A percentile compares a stretch with the other conserved stretches of the same genome.
phyloP scores from a whole-genome alignment of 768 basidiomycete genomes.

The Phanerochaete sordida region DNA sequence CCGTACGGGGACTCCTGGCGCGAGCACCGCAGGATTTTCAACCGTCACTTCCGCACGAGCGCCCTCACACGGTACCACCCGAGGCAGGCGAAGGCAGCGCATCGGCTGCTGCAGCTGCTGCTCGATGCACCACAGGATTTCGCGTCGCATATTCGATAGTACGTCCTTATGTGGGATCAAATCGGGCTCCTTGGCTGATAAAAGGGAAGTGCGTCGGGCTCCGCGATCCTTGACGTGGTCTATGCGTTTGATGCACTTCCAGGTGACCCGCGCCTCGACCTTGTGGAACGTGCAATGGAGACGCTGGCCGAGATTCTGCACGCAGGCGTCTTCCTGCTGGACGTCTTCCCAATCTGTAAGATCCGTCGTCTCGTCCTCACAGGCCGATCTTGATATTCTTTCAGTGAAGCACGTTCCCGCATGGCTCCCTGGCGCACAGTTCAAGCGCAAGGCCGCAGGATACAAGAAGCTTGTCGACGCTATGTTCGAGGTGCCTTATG shows the following conservation, averaged over 20 bases:
- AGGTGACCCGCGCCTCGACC: background rate
- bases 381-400: background rate
- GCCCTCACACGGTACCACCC: background rate
- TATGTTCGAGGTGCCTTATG: slow-evolving; percentile 11
- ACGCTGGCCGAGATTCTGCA: background rate
- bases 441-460: slow-evolving; percentile 11
- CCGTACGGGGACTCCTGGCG: slow-evolving; percentile 12
- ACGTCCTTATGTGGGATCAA: background rate
- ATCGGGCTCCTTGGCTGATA: background rate
- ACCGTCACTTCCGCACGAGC: slow-evolving; percentile 1
- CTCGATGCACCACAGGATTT: background rate
- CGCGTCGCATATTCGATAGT: background rate
- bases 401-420: slow-evolving; percentile 15
- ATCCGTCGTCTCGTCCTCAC: background rate
- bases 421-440: slow-evolving; percentile 21
- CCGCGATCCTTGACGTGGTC: background rate
- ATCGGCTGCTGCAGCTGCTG: slow-evolving; percentile 3
- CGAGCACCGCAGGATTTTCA: slow-evolving; percentile 7
- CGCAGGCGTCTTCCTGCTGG: background rate
- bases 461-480: slow-evolving; percentile 1
- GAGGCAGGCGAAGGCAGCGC: background rate
- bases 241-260: background rate
- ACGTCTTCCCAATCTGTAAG: slow-evolving; percentile 3
- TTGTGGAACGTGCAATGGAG: background rate
- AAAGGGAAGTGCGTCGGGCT: slow-evolving; percentile 2